phyloP scores from a whole-genome alignment of 73 alveolate genomes.

The Blepharisma japonicum region DNA sequence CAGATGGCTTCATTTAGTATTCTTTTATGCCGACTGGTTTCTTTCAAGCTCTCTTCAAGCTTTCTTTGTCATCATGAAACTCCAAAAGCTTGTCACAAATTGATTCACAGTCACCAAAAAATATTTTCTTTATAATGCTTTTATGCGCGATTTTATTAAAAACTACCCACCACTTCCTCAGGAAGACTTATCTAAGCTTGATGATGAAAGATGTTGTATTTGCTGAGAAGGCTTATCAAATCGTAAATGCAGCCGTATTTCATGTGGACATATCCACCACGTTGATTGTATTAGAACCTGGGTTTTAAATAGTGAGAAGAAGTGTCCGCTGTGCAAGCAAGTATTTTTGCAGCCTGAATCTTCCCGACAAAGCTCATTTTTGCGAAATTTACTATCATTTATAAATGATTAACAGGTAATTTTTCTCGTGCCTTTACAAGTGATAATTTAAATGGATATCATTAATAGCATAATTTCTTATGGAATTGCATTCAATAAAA shows the following conservation, averaged over 20 bases:
- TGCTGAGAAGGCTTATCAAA: background rate
- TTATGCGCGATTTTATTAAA: background rate
- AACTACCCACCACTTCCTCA: background rate
- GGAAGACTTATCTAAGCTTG: background rate
- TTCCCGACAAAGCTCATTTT: background rate
- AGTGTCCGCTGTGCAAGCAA: conserved; percentile 18
- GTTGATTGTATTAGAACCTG: conserved; percentile 2
- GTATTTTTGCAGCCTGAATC: background rate
- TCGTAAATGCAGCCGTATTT: background rate
- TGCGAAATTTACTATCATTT: too few relatives aligned
- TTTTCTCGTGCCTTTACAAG: too few relatives aligned
- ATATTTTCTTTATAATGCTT: background rate
- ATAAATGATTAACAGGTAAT: too few relatives aligned
- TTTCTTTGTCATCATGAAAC: background rate
- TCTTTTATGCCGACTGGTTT: background rate
- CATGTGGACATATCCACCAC: conserved; percentile 22
- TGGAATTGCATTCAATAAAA: too few relatives aligned
- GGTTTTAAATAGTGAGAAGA: conserved; percentile 6
- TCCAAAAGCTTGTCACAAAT: background rate
- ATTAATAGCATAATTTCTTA: too few relatives aligned
- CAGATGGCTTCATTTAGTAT: conserved; percentile 8
- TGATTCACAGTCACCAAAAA: background rate
- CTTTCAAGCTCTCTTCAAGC: background rate
- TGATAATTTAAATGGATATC: too few relatives aligned
- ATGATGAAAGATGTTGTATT: conserved; percentile 12